Base-by-base conservation (phyloP, 1,139 yeast species). In the Lodderomyces beijingensis region DNA sequence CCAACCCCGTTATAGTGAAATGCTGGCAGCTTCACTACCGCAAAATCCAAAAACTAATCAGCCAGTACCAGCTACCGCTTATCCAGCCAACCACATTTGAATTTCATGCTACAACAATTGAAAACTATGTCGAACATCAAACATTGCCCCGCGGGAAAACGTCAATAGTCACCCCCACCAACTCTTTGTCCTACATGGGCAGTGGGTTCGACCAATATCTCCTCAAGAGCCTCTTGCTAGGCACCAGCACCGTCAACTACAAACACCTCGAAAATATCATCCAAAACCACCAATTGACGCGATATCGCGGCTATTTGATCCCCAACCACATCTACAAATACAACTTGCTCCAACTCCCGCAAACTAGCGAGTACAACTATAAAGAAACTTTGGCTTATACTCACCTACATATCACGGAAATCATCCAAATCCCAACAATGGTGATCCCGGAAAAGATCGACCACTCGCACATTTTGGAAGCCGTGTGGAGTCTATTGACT, bases 141-240 rank as follows among this genome's bases (percentile, higher is more conserved):
- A 28, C 17, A n/a, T 30, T 40, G 10, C 7, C 7, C 7, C 29
- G 20, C 9, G 39, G 35, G 10, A 23, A 6, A 6, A 28, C 44
- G 6, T 35, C 49, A 11, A 42, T 48, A 3, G 45, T 51, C 1
- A 41, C 59, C 4, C 59, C 62, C 1, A 45, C 55, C 7, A 57
- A 57, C 41, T 47, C 57, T 4, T 37, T 51, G 4, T 40, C 46
- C 15, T 55, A 47, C 30, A 55, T 57, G 62, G 53, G 55, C 8
- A 59, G 49, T 3, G 62, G 62, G 8, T 55, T 50, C 33, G 62
- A 57, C 35, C 41, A 46, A 31, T 46, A 45, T 35, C 33, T 55
- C 12, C 38, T 49, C 4, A 42, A 49, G 31, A 44, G 49, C 4
- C 26, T 51, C 13, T 36, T 39, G n/a, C 28, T 38, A 5, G 10